Evolutionary conservation across 2,329 filamentous ascomycete genomes (phyloP).

Genomic region (Clonostachys rhizophaga): DNA sequence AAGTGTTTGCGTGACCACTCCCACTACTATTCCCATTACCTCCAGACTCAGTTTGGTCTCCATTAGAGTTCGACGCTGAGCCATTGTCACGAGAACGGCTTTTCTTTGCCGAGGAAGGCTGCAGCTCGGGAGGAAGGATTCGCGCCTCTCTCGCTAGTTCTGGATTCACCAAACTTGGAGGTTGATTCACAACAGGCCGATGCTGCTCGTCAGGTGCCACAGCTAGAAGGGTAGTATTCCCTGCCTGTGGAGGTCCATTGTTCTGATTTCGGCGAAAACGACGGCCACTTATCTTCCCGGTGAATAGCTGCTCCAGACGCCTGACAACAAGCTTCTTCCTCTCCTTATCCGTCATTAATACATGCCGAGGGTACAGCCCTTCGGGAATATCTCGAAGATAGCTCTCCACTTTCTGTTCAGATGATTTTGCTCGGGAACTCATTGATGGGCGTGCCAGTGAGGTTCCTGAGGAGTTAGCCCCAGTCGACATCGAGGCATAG

Average conservation of each 20-base stretch:
- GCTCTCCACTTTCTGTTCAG: slow-evolving; percentile 59
- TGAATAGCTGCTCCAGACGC: slow-evolving; percentile 76
- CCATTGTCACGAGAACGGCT: slow-evolving; percentile 33
- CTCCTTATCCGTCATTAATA: slow-evolving; percentile 63
- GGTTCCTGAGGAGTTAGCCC: slow-evolving; percentile 35
- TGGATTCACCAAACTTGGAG: neutral
- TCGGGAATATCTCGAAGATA: slow-evolving; percentile 71
- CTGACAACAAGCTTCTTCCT: slow-evolving; percentile 75
- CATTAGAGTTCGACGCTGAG: slow-evolving; percentile 42
- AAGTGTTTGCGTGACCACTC: slow-evolving; percentile 27
- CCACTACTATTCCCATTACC: slow-evolving; percentile 24
- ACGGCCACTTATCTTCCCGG: slow-evolving; percentile 55
- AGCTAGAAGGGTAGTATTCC: slow-evolving; percentile 1
- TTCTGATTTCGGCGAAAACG: slow-evolving; percentile 18
- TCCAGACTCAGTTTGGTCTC: slow-evolving; percentile 37
- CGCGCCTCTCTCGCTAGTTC: slow-evolving; percentile 42
- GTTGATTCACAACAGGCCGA: neutral
- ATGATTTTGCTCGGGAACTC: slow-evolving; percentile 29
- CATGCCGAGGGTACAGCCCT: slow-evolving; percentile 58
- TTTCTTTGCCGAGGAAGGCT: slow-evolving; percentile 26
- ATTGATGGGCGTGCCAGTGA: slow-evolving; percentile 28
- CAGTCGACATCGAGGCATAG: slow-evolving; percentile 62
- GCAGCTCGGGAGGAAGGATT: slow-evolving; percentile 31
- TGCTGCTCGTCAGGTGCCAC: neutral
- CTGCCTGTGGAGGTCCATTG: slow-evolving; percentile 26